These are phyloP conservation scores for Glutinoglossum americanum DNA, from an alignment of 495 filamentous ascomycete genomes.

Conservation along the genomic window DNA sequence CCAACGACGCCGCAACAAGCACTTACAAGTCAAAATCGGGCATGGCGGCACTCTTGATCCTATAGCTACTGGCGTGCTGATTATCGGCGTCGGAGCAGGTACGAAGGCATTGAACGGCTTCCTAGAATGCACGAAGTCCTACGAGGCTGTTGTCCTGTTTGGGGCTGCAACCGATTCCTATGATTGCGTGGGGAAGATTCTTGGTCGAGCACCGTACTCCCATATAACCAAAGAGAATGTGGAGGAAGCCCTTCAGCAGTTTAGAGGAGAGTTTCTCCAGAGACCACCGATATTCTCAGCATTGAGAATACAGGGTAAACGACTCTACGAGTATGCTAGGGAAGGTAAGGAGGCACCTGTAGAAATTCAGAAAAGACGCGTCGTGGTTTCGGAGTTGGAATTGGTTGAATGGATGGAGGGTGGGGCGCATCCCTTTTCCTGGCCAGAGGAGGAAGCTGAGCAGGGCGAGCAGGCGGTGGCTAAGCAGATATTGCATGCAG, in stretches of 20 bases:
- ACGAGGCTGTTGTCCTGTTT: constrained; percentile 75
- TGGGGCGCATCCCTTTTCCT: constrained; percentile 47
- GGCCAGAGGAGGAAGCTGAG: constrained; percentile 53
- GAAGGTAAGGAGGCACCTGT: constrained; percentile 65
- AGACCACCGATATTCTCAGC: constrained; percentile 85
- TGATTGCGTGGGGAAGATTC: constrained; percentile 62
- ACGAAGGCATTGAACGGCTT: constrained; percentile 66
- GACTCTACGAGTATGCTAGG: constrained; percentile 84
- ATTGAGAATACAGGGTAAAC: constrained; percentile 73
- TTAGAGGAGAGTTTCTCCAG: constrained; percentile 77
- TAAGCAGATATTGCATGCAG: constrained; percentile 33
- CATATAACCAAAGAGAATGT: constrained; percentile 61
- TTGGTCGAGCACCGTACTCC: constrained; percentile 46
- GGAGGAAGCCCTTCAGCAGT: constrained; percentile 50
- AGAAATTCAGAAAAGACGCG: constrained; percentile 60
- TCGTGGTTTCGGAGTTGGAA: constrained; percentile 55
- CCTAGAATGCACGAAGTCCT: constrained; percentile 73
- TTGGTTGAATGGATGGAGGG: constrained; percentile 75
- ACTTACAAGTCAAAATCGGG: constrained; percentile 69
- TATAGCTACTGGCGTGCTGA: constrained; percentile 77
- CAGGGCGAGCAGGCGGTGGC: constrained; percentile 49
- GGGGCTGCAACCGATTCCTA: constrained; percentile 87
- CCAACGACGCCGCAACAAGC: constrained; percentile 28
- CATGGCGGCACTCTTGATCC: constrained; percentile 94
- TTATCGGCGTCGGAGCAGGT: constrained; percentile 67